These are phyloP conservation scores for Aspergillus heteromorphus DNA, from an alignment of 495 filamentous ascomycete species.

Conservation along the genomic window DNA sequence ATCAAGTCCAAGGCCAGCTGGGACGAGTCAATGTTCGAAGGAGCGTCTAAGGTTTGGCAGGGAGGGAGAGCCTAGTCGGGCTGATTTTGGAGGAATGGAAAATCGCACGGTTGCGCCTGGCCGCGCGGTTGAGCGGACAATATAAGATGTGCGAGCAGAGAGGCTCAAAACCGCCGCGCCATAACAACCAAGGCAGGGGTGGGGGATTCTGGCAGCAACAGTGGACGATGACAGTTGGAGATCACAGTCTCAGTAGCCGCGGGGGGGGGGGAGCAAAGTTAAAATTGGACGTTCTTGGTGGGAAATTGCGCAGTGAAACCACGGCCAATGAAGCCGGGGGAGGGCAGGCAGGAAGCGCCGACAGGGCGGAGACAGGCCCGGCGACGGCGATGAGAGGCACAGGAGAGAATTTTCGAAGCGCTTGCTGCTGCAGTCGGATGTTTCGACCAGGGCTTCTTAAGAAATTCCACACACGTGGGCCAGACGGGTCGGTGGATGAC, in stretches of 20 bases:
- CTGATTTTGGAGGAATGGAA: not conserved
- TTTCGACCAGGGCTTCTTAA: conserved; percentile 11
- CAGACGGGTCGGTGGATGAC: conserved; percentile 9
- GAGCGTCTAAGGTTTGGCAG: not conserved
- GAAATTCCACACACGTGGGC: conserved; percentile 17
- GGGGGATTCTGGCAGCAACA: conserved; percentile 12
- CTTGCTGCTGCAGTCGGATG: conserved; percentile 14
- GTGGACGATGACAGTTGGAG: conserved; percentile 8
- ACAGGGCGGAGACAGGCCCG: conserved; percentile 15
- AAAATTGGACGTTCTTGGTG: conserved; percentile 15
- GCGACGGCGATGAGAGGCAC: conserved; percentile 6
- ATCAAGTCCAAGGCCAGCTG: not conserved
- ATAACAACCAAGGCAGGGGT: conserved; percentile 11
- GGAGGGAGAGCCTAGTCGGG: not conserved
- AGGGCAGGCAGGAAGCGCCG: conserved; percentile 17
- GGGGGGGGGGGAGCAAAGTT: conserved; percentile 12
- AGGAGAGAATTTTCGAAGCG: conserved; percentile 14
- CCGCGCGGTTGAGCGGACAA: conserved; percentile 4
- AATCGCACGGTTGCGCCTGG: not conserved
- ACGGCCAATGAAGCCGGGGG: conserved; percentile 17
- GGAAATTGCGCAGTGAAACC: not conserved
- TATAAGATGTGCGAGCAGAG: conserved; percentile 8
- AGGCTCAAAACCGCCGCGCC: conserved; percentile 8
- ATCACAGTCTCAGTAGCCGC: conserved; percentile 23
- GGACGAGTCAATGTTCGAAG: not conserved